phyloP scores from a whole-genome alignment of 2,329 filamentous ascomycete species.

The Diplodia intermedia region DNA sequence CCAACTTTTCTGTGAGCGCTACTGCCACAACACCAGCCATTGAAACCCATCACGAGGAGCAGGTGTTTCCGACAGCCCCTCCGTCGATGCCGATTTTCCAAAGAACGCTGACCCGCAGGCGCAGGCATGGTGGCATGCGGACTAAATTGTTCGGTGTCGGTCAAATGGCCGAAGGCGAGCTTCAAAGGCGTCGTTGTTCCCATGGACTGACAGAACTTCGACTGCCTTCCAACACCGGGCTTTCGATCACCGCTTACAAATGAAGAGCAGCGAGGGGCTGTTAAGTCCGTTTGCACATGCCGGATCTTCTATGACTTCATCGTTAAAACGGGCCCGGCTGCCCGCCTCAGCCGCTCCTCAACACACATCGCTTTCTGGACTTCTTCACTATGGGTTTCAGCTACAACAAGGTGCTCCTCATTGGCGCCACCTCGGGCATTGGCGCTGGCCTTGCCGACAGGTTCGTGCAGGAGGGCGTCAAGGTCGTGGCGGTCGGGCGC shows the following conservation, averaged over 20 bases:
- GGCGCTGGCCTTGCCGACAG: slow-evolving; percentile 59
- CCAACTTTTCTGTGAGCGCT: not conserved
- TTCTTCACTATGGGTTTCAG: slow-evolving; percentile 51
- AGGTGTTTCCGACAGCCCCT: not conserved
- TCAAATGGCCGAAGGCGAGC: too few species aligned
- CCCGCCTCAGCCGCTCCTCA: not conserved
- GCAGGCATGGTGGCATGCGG: not conserved
- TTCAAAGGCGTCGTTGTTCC: not conserved
- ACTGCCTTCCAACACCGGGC: not conserved
- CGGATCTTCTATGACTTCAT: slow-evolving; percentile 20
- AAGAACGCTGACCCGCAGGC: too few species aligned
- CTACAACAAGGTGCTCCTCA: slow-evolving; percentile 61
- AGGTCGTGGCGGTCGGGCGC: slow-evolving; percentile 58
- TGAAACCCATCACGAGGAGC: not conserved
- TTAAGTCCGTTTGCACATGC: slow-evolving; percentile 4
- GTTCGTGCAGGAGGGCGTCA: slow-evolving; percentile 56
- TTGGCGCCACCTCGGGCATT: slow-evolving; percentile 62
- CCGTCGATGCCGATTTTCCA: not conserved
- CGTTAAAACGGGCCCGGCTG: not conserved
- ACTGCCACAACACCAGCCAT: not conserved
- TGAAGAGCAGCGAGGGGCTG: not conserved
- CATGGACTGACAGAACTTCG: not conserved
- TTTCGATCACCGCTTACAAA: not conserved
- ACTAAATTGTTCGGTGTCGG: slow-evolving; percentile 1
- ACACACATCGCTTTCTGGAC: not conserved